phyloP scores from a whole-genome alignment of 2,329 filamentous ascomycete species.

The Monosporascus sp. region DNA sequence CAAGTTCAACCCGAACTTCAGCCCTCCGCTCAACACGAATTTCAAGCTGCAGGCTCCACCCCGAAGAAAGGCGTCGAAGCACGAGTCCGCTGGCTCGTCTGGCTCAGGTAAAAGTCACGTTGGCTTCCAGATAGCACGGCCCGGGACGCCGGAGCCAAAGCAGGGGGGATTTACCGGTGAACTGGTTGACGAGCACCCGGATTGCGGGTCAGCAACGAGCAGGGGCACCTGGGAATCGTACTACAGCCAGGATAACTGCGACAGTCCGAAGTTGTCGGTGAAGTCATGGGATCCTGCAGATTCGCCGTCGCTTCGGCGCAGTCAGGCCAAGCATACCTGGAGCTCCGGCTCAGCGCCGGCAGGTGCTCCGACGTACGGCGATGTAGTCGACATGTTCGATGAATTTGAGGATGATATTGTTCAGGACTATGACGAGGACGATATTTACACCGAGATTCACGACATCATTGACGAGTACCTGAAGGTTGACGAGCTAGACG shows the following conservation, averaged over 20 bases:
- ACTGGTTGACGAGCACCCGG: neutral
- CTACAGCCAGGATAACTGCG: neutral
- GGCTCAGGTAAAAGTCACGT: conserved; percentile 6
- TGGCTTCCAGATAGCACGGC: conserved; percentile 11
- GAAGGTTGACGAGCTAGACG: neutral
- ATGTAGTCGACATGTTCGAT: neutral
- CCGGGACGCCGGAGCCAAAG: neutral
- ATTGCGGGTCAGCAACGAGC: neutral
- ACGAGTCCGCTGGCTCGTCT: neutral
- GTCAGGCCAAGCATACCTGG: neutral
- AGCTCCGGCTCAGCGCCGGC: neutral
- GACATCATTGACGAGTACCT: conserved; percentile 23
- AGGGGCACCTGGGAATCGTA: neutral
- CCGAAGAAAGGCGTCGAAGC: neutral
- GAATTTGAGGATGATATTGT: neutral
- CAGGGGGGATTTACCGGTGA: neutral
- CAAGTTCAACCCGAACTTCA: conserved; percentile 6
- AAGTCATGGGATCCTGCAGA: neutral
- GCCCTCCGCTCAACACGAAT: neutral
- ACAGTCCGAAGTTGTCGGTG: neutral
- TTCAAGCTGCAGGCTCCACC: conserved; percentile 20
- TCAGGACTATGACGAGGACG: neutral
- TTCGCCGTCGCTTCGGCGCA: neutral
- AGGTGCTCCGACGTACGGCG: neutral
- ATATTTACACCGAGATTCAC: conserved; percentile 19